phyloP scores from a whole-genome alignment of 441 rosid genomes.

The Brassica balearica region DNA sequence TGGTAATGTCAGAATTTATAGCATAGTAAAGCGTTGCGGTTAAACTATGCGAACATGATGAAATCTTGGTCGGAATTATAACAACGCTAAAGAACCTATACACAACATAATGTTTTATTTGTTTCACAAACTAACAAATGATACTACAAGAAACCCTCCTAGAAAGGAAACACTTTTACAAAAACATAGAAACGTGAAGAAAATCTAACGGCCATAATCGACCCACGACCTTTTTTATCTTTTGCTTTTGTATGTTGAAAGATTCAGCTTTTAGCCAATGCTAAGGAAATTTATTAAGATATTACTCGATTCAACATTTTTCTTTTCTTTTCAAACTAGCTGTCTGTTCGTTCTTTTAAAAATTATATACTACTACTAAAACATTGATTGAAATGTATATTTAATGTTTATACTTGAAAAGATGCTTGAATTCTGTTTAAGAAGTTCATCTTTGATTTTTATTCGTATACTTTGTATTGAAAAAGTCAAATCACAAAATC shows the following conservation, averaged over 20 bases:
- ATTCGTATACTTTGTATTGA: not conserved
- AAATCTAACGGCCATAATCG: not conserved
- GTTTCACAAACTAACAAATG: not conserved
- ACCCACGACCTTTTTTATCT: not conserved
- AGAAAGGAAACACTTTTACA: not conserved
- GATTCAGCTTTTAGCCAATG: not conserved
- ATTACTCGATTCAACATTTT: not conserved
- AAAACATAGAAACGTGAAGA: not conserved
- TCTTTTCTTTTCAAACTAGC: slow-evolving; percentile 1
- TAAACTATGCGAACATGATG: not conserved
- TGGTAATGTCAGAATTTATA: not conserved
- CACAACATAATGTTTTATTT: not conserved
- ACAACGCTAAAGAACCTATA: not conserved
- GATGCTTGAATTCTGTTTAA: slow-evolving; percentile 14
- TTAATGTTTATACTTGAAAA: slow-evolving; percentile 10
- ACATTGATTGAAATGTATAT: not conserved
- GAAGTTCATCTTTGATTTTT: slow-evolving; percentile 3
- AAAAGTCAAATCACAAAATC: slow-evolving; percentile 7
- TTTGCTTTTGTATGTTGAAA: not conserved
- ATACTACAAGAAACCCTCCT: not conserved
- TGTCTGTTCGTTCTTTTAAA: not conserved
- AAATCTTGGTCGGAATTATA: not conserved
- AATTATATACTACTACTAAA: not conserved
- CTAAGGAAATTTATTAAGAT: not conserved
- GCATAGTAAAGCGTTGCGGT: not conserved